Evolutionary conservation across 177 flowering plant genomes (phyloP).

Genomic region (Viscum album): DNA sequence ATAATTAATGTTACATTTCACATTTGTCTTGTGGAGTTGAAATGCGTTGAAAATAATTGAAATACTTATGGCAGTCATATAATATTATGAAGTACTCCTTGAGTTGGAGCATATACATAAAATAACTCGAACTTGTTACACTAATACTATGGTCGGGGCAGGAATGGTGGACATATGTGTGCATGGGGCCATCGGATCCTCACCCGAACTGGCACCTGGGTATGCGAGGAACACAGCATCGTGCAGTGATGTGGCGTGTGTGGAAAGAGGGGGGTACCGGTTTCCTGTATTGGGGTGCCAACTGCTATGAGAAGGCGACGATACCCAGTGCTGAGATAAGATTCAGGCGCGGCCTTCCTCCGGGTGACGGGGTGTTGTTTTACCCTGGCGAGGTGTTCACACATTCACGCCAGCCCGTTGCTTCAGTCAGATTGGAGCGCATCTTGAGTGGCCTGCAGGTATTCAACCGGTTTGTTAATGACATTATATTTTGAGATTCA

Average conservation of each 20-base stretch:
- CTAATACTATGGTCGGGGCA: too few species aligned
- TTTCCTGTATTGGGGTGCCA: conserved; percentile 94
- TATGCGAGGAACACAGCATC: conserved; percentile 97
- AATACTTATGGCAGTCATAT: too few species aligned
- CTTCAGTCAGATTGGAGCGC: conserved; percentile 79
- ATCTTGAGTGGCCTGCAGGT: conserved; percentile 94
- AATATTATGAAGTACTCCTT: too few species aligned
- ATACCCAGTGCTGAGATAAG: conserved; percentile 90
- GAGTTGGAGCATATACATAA: too few species aligned
- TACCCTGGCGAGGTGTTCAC: conserved; percentile 97
- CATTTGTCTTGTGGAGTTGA: too few species aligned
- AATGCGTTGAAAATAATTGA: too few species aligned
- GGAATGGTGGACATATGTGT: conserved; percentile 99
- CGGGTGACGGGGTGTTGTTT: conserved; percentile 90
- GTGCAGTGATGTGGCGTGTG: conserved; percentile 99
- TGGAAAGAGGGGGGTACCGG: conserved; percentile 99
- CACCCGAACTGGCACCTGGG: conserved; percentile 99
- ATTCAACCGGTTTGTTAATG: too few species aligned
- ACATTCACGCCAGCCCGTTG: conserved; percentile 61
- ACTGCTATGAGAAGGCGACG: conserved; percentile 92
- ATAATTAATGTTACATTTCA: too few species aligned
- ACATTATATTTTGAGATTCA: too few species aligned
- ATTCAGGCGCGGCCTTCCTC: conserved; percentile 92
- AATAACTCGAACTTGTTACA: too few species aligned
- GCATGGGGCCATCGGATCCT: conserved; percentile 97